These are phyloP conservation scores for Camellia japonica DNA, from an alignment of 148 eudicot genomes.

Conservation along the genomic window DNA sequence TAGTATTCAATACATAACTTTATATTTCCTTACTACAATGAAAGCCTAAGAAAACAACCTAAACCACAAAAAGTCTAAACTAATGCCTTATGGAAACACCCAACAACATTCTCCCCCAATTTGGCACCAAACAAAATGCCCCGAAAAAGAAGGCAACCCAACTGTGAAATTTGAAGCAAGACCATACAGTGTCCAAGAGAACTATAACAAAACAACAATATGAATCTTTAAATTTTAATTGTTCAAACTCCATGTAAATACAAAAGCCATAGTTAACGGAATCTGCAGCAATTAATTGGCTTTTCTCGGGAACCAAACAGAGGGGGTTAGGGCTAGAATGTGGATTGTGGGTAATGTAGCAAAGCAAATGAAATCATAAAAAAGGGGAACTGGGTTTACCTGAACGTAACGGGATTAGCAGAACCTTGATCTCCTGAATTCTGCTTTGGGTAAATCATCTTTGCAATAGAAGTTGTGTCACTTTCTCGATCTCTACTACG, in stretches of 20 bases:
- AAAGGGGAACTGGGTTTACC: constrained; percentile 13
- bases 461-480: neutral
- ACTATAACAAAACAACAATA: neutral
- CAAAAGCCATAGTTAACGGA: neutral
- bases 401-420: constrained; percentile 29
- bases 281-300: neutral
- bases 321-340: constrained; percentile 8
- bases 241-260: neutral
- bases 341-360: neutral
- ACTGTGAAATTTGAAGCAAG: neutral
- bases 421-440: constrained; percentile 36
- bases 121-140: neutral
- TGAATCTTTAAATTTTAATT: neutral
- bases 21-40: neutral
- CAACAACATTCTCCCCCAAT: neutral
- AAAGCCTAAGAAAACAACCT: neutral
- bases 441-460: constrained; percentile 50
- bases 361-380: neutral
- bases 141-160: neutral
- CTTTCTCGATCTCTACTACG: neutral
- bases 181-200: neutral
- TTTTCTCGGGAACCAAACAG: constrained; percentile 8
- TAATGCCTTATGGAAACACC: neutral
- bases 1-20: neutral
- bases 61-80: neutral